Evolutionary conservation across 164 flowering plant species (phyloP), one percentile per base, ranked within the genome.

Genomic region (Aristolochia californica): DNA sequence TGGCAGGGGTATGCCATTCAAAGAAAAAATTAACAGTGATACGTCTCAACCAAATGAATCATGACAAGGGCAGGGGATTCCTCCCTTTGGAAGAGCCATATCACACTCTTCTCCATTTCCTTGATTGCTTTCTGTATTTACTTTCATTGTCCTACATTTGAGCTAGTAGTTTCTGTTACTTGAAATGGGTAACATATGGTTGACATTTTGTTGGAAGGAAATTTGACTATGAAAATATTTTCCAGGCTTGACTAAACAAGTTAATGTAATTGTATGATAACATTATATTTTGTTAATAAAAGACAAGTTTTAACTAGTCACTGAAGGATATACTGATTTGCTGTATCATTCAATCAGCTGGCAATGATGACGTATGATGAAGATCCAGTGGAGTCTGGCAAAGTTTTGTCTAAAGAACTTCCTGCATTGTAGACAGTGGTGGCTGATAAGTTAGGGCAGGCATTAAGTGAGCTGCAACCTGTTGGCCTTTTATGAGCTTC

Each of bases 351-450:
- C 16, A 14, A 51, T 51, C 54, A 51, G 54, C 26, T 18, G 54
- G 54, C 26, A 51, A 51, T 51, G 54, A 51, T 51, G 54, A 51
- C 54, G 54, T 51, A 51, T 51, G 54, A 51, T 22, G 26, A 51
- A 22, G 16, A 18, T 22, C 54, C 54, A 51, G 27, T 51, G 54
- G 54, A 51, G 21, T 18, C 54, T 21, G 2, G 54, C 50, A 17
- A 47, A 17, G 54, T 51, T 22, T 51, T 51, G 54, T 51, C 50
- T 47, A 20, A 20, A 34, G 50, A 47, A 47, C 50, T 17, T 20
- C 50, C 50, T 47, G 50, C 50, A 17, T 47, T 20, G 9, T 47
- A 47, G 13, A 47, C 50, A 5, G 20, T 47, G 50, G 22, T n/a
- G 50, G 20, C 50, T 47, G 22, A 47, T 17, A 34, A 34, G 40